These are phyloP conservation scores for Microsporum ferrugineum DNA, from an alignment of 2,329 filamentous ascomycete genomes.

Conservation along the genomic window DNA sequence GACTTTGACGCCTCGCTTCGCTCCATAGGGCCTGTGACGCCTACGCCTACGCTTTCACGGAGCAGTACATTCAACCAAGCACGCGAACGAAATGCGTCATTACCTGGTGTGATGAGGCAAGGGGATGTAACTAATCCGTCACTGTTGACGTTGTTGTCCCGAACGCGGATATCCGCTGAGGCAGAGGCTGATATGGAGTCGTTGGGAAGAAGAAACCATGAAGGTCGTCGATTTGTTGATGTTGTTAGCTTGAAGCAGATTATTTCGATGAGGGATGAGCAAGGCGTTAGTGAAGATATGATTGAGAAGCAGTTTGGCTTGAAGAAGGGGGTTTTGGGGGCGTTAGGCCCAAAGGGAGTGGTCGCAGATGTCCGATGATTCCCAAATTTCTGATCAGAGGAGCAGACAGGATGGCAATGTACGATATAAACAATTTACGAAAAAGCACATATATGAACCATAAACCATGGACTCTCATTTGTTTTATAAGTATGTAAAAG, in stretches of 20 bases:
- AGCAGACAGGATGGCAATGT: not conserved
- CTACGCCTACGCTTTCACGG: slow-evolving; percentile 45
- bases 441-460: not conserved
- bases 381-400: not conserved
- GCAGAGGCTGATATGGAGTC: slow-evolving; percentile 46
- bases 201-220: slow-evolving; percentile 30
- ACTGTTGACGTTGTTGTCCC: slow-evolving; percentile 41
- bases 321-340: slow-evolving; percentile 33
- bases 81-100: slow-evolving; percentile 20
- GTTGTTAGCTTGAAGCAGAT: slow-evolving; percentile 40
- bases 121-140: slow-evolving; percentile 41
- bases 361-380: not conserved
- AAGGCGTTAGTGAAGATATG: slow-evolving; percentile 25
- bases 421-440: not conserved
- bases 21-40: slow-evolving; percentile 47
- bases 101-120: slow-evolving; percentile 15
- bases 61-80: slow-evolving; percentile 39
- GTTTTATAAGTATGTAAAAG: not conserved
- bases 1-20: slow-evolving; percentile 72
- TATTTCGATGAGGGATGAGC: slow-evolving; percentile 38
- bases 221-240: slow-evolving; percentile 39
- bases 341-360: slow-evolving; percentile 31
- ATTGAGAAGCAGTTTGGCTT: slow-evolving; percentile 38
- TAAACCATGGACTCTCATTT: not conserved
- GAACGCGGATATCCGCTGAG: slow-evolving; percentile 39